A percentile compares a stretch with the other conserved stretches of the same genome.
These are phyloP conservation scores for Fusarium anthophilum DNA, from an alignment of 2,329 filamentous ascomycete species.

Conservation along the genomic window DNA sequence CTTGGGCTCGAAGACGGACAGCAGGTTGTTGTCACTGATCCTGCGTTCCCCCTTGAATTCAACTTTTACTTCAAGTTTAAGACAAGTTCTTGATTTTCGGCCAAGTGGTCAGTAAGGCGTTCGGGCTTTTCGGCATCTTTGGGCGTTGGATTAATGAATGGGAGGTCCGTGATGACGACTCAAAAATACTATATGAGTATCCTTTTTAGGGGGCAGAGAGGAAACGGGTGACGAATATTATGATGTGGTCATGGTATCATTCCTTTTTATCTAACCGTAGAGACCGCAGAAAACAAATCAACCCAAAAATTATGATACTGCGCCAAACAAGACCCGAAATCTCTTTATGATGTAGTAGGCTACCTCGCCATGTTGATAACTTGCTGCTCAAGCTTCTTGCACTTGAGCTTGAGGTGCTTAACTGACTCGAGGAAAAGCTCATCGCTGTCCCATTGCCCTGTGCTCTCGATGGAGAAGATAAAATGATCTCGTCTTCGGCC, in stretches of 20 bases:
- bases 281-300: slow-evolving; percentile 35
- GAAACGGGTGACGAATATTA: slow-evolving; percentile 18
- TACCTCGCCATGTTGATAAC: slow-evolving; percentile 71
- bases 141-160: slow-evolving; percentile 40
- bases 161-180: slow-evolving; percentile 4
- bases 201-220: slow-evolving; percentile 36
- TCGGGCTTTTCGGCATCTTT: slow-evolving; percentile 38
- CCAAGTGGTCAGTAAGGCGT: slow-evolving; percentile 25
- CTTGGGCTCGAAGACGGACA: slow-evolving; percentile 79
- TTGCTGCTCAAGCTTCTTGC: slow-evolving; percentile 75
- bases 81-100: slow-evolving; percentile 17
- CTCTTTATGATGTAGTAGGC: slow-evolving; percentile 23
- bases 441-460: slow-evolving; percentile 94
- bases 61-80: slow-evolving; percentile 64
- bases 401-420: slow-evolving; percentile 86
- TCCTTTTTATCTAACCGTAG: slow-evolving; percentile 46
- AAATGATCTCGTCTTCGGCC: slow-evolving; percentile 94
- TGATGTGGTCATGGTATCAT: slow-evolving; percentile 48
- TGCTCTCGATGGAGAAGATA: slow-evolving; percentile 95
- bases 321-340: slow-evolving; percentile 34
- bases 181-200: slow-evolving; percentile 43
- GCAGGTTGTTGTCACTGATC: slow-evolving; percentile 91
- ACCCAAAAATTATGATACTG: slow-evolving; percentile 36
- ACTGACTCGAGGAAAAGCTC: slow-evolving; percentile 92
- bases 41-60: slow-evolving; percentile 81